A percentile compares a stretch with the other conserved stretches of the same genome.
Conservation (phyloP, 169 alveolate genomes). For the Plasmodium blacklocki region DNA sequence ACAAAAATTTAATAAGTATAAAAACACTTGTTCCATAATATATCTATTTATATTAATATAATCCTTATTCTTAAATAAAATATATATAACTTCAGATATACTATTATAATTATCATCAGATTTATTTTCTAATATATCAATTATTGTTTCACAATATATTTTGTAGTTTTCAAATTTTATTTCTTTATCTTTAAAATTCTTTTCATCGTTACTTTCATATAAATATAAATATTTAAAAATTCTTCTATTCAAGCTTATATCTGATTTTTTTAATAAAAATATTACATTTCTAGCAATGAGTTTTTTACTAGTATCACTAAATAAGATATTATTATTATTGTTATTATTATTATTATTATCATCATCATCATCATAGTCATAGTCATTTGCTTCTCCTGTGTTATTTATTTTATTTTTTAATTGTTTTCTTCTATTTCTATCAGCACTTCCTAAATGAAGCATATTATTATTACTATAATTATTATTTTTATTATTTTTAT, state of each 20-base stretch:
- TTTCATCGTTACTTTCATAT: slow-evolving; percentile 60
- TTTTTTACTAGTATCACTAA: slow-evolving; percentile 57
- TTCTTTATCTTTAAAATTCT: slow-evolving; percentile 15
- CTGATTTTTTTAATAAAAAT: slow-evolving; percentile 35
- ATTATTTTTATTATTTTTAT: too few species aligned
- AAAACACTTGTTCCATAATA: slow-evolving; percentile 27
- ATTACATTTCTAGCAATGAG: slow-evolving; percentile 40
- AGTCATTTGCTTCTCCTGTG: not conserved
- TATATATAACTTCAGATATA: slow-evolving; percentile 24
- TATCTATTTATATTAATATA: slow-evolving; percentile 25
- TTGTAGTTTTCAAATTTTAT: slow-evolving; percentile 32
- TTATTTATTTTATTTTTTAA: not conserved
- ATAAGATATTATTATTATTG: not conserved
- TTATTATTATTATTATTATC: not conserved
- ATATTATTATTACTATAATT: not conserved
- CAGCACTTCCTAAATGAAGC: not conserved
- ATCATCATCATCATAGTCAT: too few species aligned
- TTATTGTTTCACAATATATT: slow-evolving; percentile 20
- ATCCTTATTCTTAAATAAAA: slow-evolving; percentile 35
- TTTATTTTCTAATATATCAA: slow-evolving; percentile 46
- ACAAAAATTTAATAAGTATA: slow-evolving; percentile 35
- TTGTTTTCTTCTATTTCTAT: not conserved
- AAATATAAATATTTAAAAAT: slow-evolving; percentile 37
- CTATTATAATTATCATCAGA: slow-evolving; percentile 13
- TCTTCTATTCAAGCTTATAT: slow-evolving; percentile 54